Evolutionary conservation across 2,329 filamentous ascomycete species (phyloP), one percentile per base, ranked within the genome.

Genomic region (Aaosphaeria arxii): DNA sequence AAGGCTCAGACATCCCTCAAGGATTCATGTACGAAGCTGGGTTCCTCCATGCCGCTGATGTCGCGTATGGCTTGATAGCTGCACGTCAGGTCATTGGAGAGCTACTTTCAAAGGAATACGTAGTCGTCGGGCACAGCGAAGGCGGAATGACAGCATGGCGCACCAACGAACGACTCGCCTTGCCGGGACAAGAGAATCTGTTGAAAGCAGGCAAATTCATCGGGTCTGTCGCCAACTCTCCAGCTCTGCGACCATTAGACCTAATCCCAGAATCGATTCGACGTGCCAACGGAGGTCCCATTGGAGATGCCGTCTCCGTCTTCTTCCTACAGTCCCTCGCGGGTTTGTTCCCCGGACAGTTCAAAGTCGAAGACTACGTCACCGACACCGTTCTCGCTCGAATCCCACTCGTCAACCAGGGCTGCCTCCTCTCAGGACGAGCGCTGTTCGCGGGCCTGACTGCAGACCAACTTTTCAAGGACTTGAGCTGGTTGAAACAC

Each of bases 121-220:
- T 61, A 13, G 56, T 61, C 6, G 45, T 59, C 5, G 55, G 56
- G 6, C 58, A 61, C 43, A 61, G 56, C 17, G 56, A 61, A 43
- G 58, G 58, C 11, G 58, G 56, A 9, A 54, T 61, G 53, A 58
- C 52, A n/a, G 55, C 56, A 33, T 59, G 58, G 58, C 45, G 58
- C 1, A 55, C 55, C 7, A 55, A 56, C 31, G 53, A 59, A 39
- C 56, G 55, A 7, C 48, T 61, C 4, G 58, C 58, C 24, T 56
- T 58, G 58, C 50, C 52, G 9, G 45, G 43, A 11, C 56, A 58
- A 28, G 49, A 56, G 4, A 49, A 42, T 5, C 46, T 61, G 7
- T 51, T 55, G 11, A 52, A 52, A 17, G 56, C 55, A 7, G 56
- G 56, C 30, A 61, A 51, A 6, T 57, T 59, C 28, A 45, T 61